phyloP scores from a whole-genome alignment of 2,329 filamentous ascomycete species.

The Phialophora verrucosa region DNA sequence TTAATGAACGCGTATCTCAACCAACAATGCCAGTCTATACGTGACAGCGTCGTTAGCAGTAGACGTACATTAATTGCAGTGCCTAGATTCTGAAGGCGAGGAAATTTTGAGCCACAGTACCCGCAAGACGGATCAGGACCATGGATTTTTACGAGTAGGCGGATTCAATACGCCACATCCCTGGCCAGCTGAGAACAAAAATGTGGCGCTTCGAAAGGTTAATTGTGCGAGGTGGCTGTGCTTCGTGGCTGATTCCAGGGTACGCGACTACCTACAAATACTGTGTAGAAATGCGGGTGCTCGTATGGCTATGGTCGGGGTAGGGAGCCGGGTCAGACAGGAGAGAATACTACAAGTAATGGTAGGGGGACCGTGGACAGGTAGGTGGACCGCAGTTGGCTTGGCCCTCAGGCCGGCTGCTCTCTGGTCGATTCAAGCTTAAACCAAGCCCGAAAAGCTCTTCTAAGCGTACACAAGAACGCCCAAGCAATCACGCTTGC shows the following conservation, averaged over 20 bases:
- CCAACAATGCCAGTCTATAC: background rate
- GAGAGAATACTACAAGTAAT: background rate
- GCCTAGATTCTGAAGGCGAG: background rate
- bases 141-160: background rate
- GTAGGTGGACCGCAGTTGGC: too few species aligned
- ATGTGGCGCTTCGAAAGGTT: background rate
- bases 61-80: too few species aligned
- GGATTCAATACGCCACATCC: background rate
- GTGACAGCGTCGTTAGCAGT: too few species aligned
- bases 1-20: background rate
- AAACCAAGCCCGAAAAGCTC: conserved; percentile 8
- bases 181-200: background rate
- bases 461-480: conserved; percentile 21
- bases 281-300: background rate
- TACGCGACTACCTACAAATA: background rate
- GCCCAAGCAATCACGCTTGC: conserved; percentile 17
- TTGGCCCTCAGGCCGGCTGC: background rate
- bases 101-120: background rate
- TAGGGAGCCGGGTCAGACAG: background rate
- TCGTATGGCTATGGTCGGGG: too few species aligned
- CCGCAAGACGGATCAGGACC: background rate
- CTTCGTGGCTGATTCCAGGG: conserved; percentile 7
- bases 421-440: conserved; percentile 17
- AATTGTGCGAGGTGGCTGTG: conserved; percentile 2
- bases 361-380: too few species aligned